Conservation (phyloP, 371 early-diverging fungal species). For the Quaeritorhiza haematococci region DNA sequence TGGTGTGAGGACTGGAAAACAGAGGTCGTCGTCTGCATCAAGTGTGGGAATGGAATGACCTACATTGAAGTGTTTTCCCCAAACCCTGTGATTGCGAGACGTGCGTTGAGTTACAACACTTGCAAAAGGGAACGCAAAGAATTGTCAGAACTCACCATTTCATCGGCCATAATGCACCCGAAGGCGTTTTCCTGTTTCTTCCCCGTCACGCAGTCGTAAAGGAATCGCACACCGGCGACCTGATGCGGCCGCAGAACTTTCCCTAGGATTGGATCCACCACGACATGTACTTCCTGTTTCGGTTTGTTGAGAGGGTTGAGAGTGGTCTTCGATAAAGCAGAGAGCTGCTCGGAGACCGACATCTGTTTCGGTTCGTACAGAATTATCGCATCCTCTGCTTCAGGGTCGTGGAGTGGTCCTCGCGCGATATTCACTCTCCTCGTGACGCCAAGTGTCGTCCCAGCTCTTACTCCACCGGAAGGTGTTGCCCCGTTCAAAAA, state of each 20-base stretch:
- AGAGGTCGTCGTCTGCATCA: no score
- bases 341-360: constrained; percentile 35
- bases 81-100: constrained; percentile 52
- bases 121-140: neutral
- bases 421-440: constrained; percentile 40
- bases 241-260: constrained; percentile 92
- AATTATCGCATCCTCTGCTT: constrained; percentile 78
- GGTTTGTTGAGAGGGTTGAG: constrained; percentile 8
- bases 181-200: constrained; percentile 48
- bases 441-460: constrained; percentile 58
- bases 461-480: no score
- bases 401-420: constrained; percentile 79
- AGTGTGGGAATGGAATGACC: no score
- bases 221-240: constrained; percentile 87
- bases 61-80: constrained; percentile 76
- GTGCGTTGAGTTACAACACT: neutral
- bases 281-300: constrained; percentile 52
- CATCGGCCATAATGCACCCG: constrained; percentile 97
- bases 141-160: constrained; percentile 62
- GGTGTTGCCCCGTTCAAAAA: neutral
- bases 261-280: constrained; percentile 79
- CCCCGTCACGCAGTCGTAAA: constrained; percentile 91
- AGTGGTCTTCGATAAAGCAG: constrained; percentile 11
- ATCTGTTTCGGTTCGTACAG: constrained; percentile 70
- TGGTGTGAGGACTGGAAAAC: no score